These are phyloP conservation scores for Vigna reflexopilosa DNA, from an alignment of 306 rosid genomes.

Conservation along the genomic window DNA sequence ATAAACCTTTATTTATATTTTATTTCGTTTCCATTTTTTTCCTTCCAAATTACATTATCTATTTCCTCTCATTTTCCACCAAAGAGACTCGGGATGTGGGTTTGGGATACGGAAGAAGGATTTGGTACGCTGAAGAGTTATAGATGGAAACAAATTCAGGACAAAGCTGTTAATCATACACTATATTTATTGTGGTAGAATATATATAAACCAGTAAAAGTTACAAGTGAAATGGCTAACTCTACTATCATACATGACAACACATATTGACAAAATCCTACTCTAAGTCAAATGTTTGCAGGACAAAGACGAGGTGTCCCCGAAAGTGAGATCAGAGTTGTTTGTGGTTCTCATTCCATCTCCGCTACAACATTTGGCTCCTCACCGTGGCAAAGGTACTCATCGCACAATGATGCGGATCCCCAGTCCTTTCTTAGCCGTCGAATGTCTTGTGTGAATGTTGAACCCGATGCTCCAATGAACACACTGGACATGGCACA, in stretches of 20 bases:
- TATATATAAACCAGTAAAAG: slow-evolving; percentile 1
- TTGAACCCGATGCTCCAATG: slow-evolving; percentile 87
- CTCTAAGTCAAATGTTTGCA: slow-evolving; percentile 26
- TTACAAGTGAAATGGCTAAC: slow-evolving; percentile 36
- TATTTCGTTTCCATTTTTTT: too few relatives aligned
- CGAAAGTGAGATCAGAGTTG: slow-evolving; percentile 27
- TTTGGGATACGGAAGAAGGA: background rate
- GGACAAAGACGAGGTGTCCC: background rate
- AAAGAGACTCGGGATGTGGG: background rate
- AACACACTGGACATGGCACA: slow-evolving; percentile 81
- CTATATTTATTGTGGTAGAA: slow-evolving; percentile 28
- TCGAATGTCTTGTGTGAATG: slow-evolving; percentile 84
- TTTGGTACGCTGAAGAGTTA: too few relatives aligned
- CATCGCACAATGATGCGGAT: slow-evolving; percentile 77
- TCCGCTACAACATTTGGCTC: slow-evolving; percentile 78
- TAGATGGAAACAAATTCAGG: background rate
- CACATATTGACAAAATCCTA: slow-evolving; percentile 42
- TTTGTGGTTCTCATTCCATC: slow-evolving; percentile 71
- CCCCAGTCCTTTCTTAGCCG: slow-evolving; percentile 87
- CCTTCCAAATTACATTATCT: too few relatives aligned
- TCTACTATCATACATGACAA: slow-evolving; percentile 58
- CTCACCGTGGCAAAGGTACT: slow-evolving; percentile 84
- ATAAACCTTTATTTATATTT: too few relatives aligned
- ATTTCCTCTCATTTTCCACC: background rate
- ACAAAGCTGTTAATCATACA: background rate